These are phyloP conservation scores for Lantana camara DNA, from an alignment of 257 asterid genomes.

Conservation along the genomic window DNA sequence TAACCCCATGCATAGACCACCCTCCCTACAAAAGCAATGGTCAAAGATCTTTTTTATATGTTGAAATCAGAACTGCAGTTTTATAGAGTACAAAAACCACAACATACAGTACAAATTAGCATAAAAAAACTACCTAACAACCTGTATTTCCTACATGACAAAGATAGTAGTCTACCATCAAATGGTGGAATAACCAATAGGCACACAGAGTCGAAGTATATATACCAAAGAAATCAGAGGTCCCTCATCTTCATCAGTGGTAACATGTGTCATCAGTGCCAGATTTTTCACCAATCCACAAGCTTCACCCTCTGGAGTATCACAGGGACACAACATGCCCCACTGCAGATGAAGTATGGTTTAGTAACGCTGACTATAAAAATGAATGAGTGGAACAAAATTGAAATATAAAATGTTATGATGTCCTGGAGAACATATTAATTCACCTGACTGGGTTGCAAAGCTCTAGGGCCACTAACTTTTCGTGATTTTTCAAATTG, in stretches of 20 bases:
- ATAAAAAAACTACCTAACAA: neutral
- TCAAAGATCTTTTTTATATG: neutral
- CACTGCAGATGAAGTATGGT: slow-evolving; percentile 55
- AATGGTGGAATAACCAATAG: neutral
- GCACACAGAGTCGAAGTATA: slow-evolving; percentile 15
- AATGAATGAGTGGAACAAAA: slow-evolving; percentile 14
- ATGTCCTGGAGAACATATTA: slow-evolving; percentile 15
- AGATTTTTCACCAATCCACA: slow-evolving; percentile 97
- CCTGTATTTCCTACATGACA: neutral
- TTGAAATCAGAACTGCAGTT: neutral
- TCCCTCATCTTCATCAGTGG: slow-evolving; percentile 91
- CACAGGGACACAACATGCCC: slow-evolving; percentile 99
- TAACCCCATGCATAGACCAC: neutral
- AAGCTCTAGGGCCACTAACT: slow-evolving; percentile 98
- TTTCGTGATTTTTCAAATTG: slow-evolving; percentile 95
- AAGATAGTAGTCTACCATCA: slow-evolving; percentile 9
- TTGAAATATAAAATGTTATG: neutral
- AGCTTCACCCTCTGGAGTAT: slow-evolving; percentile 98
- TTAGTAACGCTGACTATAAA: slow-evolving; percentile 18
- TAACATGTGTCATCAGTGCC: slow-evolving; percentile 97
- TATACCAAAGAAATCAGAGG: slow-evolving; percentile 86
- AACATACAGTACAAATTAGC: slow-evolving; percentile 7
- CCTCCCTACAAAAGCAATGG: slow-evolving; percentile 7
- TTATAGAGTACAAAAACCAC: neutral
- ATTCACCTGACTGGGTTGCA: slow-evolving; percentile 95